Percentiles rank a stretch among this genome's conserved stretches.
Conservation (phyloP, 208 protist species). For the Leishmania turanica region DNA sequence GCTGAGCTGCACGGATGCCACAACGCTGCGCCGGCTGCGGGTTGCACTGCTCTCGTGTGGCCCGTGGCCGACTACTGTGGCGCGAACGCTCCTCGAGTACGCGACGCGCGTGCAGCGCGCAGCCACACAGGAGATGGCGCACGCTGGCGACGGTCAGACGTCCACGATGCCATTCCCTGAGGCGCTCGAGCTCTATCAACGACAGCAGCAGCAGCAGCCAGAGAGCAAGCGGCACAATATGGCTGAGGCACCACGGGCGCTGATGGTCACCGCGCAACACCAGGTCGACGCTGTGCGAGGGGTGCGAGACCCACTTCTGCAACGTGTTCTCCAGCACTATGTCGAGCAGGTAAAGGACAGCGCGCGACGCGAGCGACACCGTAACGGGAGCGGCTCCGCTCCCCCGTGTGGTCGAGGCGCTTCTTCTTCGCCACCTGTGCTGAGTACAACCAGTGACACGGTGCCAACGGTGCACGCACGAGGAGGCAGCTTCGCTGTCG, state of each 20-base stretch:
- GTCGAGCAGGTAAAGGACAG: background rate
- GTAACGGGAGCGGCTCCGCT: background rate
- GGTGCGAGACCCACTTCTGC: background rate
- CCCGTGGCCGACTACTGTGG: conserved; percentile 18
- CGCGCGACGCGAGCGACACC: background rate
- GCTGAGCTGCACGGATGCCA: conserved; percentile 5
- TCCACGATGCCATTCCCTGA: background rate
- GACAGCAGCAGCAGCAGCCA: background rate
- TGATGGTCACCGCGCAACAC: background rate
- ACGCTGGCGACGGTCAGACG: background rate
- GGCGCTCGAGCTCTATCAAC: conserved; percentile 2
- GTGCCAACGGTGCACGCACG: background rate
- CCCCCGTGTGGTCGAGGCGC: background rate
- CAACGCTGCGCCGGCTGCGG: conserved; percentile 20
- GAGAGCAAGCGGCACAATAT: background rate
- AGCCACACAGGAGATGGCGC: background rate
- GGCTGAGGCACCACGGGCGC: background rate
- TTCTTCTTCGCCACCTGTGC: background rate
- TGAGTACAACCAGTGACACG: background rate
- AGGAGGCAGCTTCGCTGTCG: background rate
- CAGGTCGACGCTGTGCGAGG: background rate
- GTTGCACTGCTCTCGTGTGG: conserved; percentile 21
- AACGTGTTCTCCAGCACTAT: background rate
- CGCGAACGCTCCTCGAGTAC: conserved; percentile 18
- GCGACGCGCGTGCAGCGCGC: background rate